phyloP scores from a whole-genome alignment of 495 filamentous ascomycete genomes.

The Penicillium taxi region DNA sequence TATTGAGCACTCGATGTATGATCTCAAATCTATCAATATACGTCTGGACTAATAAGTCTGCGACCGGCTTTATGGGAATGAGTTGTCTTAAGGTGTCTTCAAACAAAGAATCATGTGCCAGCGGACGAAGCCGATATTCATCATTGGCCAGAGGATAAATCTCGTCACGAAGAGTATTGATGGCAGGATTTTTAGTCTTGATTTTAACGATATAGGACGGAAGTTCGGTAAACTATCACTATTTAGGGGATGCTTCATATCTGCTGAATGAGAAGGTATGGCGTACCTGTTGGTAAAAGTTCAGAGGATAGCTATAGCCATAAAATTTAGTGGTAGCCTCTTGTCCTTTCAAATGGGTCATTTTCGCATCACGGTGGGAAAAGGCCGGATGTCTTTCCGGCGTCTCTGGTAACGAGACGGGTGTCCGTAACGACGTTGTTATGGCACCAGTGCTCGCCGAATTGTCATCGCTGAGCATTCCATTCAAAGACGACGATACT shows the following conservation, averaged over 20 bases:
- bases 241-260: constrained; percentile 3
- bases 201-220: constrained; percentile 7
- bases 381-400: constrained; percentile 1
- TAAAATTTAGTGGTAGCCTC: constrained; percentile 7
- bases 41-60: constrained; percentile 8
- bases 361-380: constrained; percentile 4
- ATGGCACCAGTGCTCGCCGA: background rate
- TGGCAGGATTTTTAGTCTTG: constrained; percentile 7
- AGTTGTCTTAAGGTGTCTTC: constrained; percentile 2
- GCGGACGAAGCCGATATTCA: constrained; percentile 1
- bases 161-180: constrained; percentile 8
- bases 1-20: constrained; percentile 8
- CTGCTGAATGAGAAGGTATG: constrained; percentile 1
- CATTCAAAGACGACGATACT: background rate
- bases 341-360: constrained; percentile 11
- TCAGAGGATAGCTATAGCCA: constrained; percentile 11
- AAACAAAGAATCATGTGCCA: constrained; percentile 1
- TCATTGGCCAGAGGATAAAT: constrained; percentile 7
- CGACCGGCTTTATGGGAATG: constrained; percentile 6
- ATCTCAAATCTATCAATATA: constrained; percentile 11
- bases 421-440: constrained; percentile 2
- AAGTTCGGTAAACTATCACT: constrained; percentile 9
- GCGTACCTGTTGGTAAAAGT: constrained; percentile 11
- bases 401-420: constrained; percentile 2
- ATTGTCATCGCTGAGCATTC: background rate